Evolutionary conservation across 306 rosid genomes (phyloP).

Genomic region (Trifolium dubium): DNA sequence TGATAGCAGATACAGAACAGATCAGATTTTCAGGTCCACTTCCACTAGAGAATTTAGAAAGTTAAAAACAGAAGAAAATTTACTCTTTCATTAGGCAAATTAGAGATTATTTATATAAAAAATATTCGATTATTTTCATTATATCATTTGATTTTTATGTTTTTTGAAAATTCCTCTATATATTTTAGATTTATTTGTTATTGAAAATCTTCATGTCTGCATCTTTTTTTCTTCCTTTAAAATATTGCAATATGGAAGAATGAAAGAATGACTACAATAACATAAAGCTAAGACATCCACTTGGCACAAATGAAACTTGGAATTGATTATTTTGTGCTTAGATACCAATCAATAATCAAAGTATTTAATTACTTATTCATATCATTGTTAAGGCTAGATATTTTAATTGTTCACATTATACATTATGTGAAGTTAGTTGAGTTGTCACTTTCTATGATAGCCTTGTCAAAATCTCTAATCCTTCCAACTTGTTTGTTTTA

Average conservation of each 20-base stretch:
- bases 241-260: conserved; percentile 27
- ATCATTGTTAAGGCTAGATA: conserved; percentile 25
- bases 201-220: background rate
- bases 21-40: conserved; percentile 60
- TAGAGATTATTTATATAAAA: conserved; percentile 29
- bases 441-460: conserved; percentile 38
- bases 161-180: conserved; percentile 23
- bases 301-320: conserved; percentile 35
- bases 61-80: conserved; percentile 39
- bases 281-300: conserved; percentile 27
- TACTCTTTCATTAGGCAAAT: conserved; percentile 45
- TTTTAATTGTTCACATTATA: conserved; percentile 24
- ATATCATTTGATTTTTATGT: conserved; percentile 40
- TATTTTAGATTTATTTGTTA: conserved; percentile 32
- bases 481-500: conserved; percentile 37
- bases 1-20: conserved; percentile 44
- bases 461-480: conserved; percentile 33
- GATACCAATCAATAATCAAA: conserved; percentile 12
- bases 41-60: conserved; percentile 74
- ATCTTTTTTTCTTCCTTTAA: background rate
- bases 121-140: conserved; percentile 6
- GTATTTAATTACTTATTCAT: conserved; percentile 12
- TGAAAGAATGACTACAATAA: conserved; percentile 17
- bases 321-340: conserved; percentile 13
- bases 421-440: conserved; percentile 33